phyloP scores from a whole-genome alignment of 441 rosid species.

The Breynia disticha region DNA sequence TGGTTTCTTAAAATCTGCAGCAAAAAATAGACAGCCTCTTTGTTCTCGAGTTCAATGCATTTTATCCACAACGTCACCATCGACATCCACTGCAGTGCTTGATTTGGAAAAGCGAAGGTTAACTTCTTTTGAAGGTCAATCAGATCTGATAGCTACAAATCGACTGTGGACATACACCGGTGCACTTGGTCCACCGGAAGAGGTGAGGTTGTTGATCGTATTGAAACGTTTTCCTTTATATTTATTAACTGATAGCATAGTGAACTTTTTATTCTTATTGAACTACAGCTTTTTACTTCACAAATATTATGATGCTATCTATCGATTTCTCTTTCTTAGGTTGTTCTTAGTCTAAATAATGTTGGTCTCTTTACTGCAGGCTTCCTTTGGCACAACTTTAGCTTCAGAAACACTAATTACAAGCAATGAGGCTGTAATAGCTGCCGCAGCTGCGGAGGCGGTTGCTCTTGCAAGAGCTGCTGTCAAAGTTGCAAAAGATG shows the following conservation, averaged over 20 bases:
- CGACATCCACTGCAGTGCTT: conserved; percentile 41
- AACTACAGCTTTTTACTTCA: background rate
- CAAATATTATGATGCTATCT: no score
- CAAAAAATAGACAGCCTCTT: conserved; percentile 39
- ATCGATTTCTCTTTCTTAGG: no score
- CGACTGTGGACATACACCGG: conserved; percentile 58
- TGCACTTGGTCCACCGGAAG: conserved; percentile 39
- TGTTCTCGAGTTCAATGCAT: conserved; percentile 55
- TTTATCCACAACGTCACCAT: conserved; percentile 50
- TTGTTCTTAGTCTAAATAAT: no score
- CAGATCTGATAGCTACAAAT: conserved; percentile 35
- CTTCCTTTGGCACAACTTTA: conserved; percentile 40
- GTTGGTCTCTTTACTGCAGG: conserved; percentile 38
- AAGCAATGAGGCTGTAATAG: conserved; percentile 70
- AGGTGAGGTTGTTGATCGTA: conserved; percentile 36
- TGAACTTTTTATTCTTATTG: background rate
- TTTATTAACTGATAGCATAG: background rate
- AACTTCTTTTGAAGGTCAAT: conserved; percentile 51
- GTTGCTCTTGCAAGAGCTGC: conserved; percentile 88
- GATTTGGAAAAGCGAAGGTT: conserved; percentile 76
- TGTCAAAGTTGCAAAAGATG: conserved; percentile 76
- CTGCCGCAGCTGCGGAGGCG: conserved; percentile 89
- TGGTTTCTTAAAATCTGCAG: conserved; percentile 39
- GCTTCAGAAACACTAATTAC: conserved; percentile 59
- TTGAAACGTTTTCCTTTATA: background rate